A percentile compares a stretch with the other conserved stretches of the same genome.
phyloP scores from a whole-genome alignment of 495 filamentous ascomycete genomes.

The Penicillium steckii region DNA sequence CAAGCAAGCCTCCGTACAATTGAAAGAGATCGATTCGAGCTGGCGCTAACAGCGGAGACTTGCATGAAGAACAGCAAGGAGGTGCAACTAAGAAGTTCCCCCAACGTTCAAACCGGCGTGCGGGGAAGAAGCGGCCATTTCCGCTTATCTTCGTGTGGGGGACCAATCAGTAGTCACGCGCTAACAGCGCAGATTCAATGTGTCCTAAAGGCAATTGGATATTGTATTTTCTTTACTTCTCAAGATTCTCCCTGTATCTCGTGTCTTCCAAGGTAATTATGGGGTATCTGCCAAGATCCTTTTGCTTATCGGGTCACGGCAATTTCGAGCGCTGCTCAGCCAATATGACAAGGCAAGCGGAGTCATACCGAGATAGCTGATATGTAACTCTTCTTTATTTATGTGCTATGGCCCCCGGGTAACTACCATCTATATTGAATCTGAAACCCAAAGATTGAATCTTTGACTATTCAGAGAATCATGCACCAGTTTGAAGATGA shows the following conservation, averaged over 20 bases:
- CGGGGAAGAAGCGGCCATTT: neutral
- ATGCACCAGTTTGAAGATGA: conserved; percentile 4
- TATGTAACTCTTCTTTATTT: neutral
- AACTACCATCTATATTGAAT: no score
- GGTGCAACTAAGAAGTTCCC: no score
- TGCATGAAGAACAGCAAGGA: neutral
- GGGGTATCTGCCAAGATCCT: neutral
- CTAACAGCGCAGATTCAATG: conserved; percentile 5
- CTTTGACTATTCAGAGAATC: no score
- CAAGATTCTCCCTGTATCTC: neutral
- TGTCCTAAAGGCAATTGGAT: neutral
- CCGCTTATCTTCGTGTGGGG: neutral
- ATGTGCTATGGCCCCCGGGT: neutral
- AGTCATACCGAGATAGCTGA: no score
- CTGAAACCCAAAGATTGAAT: no score
- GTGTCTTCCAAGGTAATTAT: neutral
- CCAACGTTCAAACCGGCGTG: neutral
- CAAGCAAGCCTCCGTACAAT: neutral
- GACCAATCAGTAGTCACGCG: conserved; percentile 1
- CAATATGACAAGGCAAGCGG: neutral
- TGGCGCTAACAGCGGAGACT: conserved; percentile 2
- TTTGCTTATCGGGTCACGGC: neutral
- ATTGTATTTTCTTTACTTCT: neutral
- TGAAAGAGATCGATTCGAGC: neutral
- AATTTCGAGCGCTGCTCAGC: neutral